Percentiles rank a stretch among this genome's conserved stretches.
Evolutionary conservation across 345 rosid species (phyloP).

Genomic region (Syzygium aqueum): DNA sequence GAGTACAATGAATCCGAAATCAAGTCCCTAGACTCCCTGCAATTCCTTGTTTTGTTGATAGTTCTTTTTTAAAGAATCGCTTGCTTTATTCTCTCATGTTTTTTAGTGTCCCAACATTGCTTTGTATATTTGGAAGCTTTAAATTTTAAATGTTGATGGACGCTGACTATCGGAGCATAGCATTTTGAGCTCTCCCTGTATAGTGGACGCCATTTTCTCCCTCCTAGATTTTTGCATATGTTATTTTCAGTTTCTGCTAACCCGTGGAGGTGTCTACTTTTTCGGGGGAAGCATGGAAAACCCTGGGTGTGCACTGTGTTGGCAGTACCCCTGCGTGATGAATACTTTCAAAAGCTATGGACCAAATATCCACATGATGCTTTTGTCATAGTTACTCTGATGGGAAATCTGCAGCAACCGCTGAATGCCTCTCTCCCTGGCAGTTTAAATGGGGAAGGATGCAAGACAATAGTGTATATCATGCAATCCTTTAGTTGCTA

Average conservation of each 20-base stretch:
- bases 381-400: slow-evolving; percentile 6
- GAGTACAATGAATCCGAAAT: not conserved
- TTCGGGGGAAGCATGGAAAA: not conserved
- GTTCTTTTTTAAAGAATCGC: not conserved
- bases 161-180: not conserved
- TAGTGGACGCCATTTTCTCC: not conserved
- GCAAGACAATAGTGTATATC: not conserved
- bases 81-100: not conserved
- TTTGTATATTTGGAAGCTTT: not conserved
- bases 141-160: not conserved
- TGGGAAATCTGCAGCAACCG: not conserved
- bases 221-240: not conserved
- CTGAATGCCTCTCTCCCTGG: not conserved
- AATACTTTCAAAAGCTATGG: not conserved
- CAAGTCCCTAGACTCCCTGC: not conserved
- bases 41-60: not conserved
- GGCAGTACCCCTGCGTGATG: not conserved
- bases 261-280: not conserved
- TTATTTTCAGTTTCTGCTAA: not conserved
- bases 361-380: not conserved
- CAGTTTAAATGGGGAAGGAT: not conserved
- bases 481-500: not conserved
- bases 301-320: not conserved
- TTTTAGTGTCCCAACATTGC: not conserved
- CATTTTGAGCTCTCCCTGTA: not conserved